Base-by-base conservation (phyloP, 1,284 basidiomycete species). In the Ceratobasidium sp. region DNA sequence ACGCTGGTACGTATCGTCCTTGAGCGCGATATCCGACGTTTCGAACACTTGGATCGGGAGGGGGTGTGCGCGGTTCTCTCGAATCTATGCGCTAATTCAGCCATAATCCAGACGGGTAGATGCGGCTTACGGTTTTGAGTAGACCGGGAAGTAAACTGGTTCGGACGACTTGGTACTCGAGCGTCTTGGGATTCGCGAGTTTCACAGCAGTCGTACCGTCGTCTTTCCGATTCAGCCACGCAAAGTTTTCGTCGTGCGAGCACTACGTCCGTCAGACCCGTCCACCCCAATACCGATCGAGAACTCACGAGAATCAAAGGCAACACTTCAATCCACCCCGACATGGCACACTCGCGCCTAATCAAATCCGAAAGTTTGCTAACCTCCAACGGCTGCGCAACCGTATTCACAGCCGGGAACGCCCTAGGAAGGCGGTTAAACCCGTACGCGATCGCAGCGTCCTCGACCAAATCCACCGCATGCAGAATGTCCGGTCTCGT, bases 391-490 rank as follows among this genome's bases (percentile, higher is more conserved):
- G 95, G 94, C 76, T 95, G 93, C 20, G 93, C 96, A 38, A 99
- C 93, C 2, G 97, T 98, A 77, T 91, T 96, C n/a, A 95, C 97
- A 1, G 87, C 81, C 0, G 97, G 96, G 86, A 98, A 95, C 12
- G 88, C 89, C 74, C 92, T 87, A 1, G 94, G 93, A 50, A 99
- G 84, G 76, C 96, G 96, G 82, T 99, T 98, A 84, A 96, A 99
- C 0, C 97, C 97, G 77, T 96, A 98, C 0, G 94, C 96, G 72
- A 99, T 95, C 3, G 97, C 97, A 0, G 91, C 93, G 75, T 99
- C 96, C 78, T 99, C 96, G 90, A 99, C 93, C 75, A 99, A 86
- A 78, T 99, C 96, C 76, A 96, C 98, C 79, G 98, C 95, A 78
- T 99, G 97, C 70, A 99, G 82, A 73, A 99, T 97, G 77, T 99